Evolutionary conservation across 306 rosid genomes (phyloP), one percentile per base, ranked within the genome.

Genomic region (Gillenia trifoliata): DNA sequence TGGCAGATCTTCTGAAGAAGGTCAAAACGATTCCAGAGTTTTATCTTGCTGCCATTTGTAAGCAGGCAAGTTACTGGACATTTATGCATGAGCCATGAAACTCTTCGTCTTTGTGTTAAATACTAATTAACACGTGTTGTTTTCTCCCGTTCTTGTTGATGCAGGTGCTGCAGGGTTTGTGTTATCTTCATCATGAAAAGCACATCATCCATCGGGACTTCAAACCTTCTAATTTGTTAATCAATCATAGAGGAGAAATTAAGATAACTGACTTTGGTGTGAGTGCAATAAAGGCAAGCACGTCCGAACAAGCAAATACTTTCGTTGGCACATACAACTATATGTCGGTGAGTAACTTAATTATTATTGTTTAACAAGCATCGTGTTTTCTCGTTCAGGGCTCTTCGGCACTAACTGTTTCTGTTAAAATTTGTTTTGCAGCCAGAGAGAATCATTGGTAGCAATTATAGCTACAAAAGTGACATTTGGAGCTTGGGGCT

Each of bases 251-350:
- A 71, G 99, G 99, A 68, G 98, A 95, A 84, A 96, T 95, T 64
- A 95, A 95, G 88, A 92, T 95, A 75, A 92, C 99, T 47, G 99
- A 95, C 87, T 95, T 95, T 78, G 99, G 99, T 81, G 99, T 92
- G 54, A 95, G 99, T 90, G 86, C 97, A 77, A 92, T 92, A 55
- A 70, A 92, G 99, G 91, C 86, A 67, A 95, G 83, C 86, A 95
- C 99, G 57, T 89, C 96, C 66, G 98, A 90, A 76, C 94, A 85
- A 82, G 99, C 99, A 62, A 90, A 90, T 85, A 95, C 98, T 71
- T 92, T 92, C 74, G 85, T 92, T 78, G 99, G 99, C 85, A 95
- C 99, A 33, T 85, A 60, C 81, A 95, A 81, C 91, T 92, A 95
- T 81, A 95, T 95, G 99, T 95, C 99, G 82, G 98, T 95, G 84